A percentile compares a stretch with the other conserved stretches of the same genome.
These are phyloP conservation scores for Vicia sativa DNA, from an alignment of 306 rosid genomes.

Conservation along the genomic window DNA sequence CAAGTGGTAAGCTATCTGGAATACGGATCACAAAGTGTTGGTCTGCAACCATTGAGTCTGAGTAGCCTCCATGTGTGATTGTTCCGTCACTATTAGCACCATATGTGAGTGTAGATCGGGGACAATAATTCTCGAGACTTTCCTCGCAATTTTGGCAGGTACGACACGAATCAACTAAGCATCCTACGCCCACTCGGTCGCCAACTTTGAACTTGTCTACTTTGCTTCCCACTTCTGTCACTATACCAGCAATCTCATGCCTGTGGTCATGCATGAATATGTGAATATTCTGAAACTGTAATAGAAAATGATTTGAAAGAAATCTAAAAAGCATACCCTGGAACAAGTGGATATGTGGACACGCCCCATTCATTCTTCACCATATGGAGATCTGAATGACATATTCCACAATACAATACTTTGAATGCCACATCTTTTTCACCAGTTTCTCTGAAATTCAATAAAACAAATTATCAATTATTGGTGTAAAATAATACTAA, in stretches of 20 bases:
- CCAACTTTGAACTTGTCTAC: slow-evolving; percentile 56
- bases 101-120: slow-evolving; percentile 28
- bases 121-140: slow-evolving; percentile 56
- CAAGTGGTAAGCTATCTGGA: slow-evolving; percentile 49
- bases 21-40: slow-evolving; percentile 48
- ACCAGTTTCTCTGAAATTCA: slow-evolving; percentile 42
- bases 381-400: slow-evolving; percentile 58
- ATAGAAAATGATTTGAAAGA: background rate
- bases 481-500: too few species aligned
- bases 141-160: slow-evolving; percentile 47
- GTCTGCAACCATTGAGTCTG: slow-evolving; percentile 50
- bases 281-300: background rate
- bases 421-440: slow-evolving; percentile 51
- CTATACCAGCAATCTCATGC: slow-evolving; percentile 59
- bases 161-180: slow-evolving; percentile 53
- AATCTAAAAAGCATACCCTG: slow-evolving; percentile 41
- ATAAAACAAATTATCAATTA: too few species aligned
- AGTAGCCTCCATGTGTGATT: slow-evolving; percentile 55
- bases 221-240: slow-evolving; percentile 59
- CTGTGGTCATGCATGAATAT: slow-evolving; percentile 11
- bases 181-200: slow-evolving; percentile 62
- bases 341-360: slow-evolving; percentile 50
- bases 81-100: slow-evolving; percentile 47
- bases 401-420: slow-evolving; percentile 59
- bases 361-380: slow-evolving; percentile 46